A percentile compares a stretch with the other conserved stretches of the same genome.
These are phyloP conservation scores for Penicillium sp. DNA, from an alignment of 2,329 filamentous ascomycete genomes.

Conservation along the genomic window DNA sequence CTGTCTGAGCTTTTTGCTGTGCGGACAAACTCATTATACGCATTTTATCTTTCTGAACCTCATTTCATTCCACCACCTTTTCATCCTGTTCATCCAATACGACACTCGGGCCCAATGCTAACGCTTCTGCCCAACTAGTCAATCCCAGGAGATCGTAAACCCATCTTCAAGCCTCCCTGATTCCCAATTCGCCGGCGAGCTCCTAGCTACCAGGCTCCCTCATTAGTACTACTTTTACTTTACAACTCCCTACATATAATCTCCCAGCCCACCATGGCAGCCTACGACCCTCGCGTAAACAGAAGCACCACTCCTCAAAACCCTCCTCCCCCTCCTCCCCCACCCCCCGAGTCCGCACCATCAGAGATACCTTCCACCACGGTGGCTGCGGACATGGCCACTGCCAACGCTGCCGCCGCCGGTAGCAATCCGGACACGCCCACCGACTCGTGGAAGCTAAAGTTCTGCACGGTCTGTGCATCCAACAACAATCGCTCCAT, in stretches of 20 bases:
- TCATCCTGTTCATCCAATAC: background rate
- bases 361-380: slow-evolving; percentile 20
- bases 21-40: slow-evolving; percentile 66
- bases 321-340: slow-evolving; percentile 55
- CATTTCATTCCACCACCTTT: slow-evolving; percentile 3
- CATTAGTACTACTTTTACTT: slow-evolving; percentile 16
- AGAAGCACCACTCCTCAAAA: slow-evolving; percentile 45
- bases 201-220: background rate
- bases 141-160: slow-evolving; percentile 37
- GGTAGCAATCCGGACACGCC: slow-evolving; percentile 12
- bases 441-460: slow-evolving; percentile 77
- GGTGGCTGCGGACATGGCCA: slow-evolving; percentile 11
- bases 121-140: slow-evolving; percentile 24
- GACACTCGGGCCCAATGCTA: slow-evolving; percentile 20
- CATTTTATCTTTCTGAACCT: slow-evolving; percentile 33
- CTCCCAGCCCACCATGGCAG: slow-evolving; percentile 39
- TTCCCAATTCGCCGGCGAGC: slow-evolving; percentile 28
- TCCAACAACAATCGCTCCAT: slow-evolving; percentile 99
- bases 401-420: slow-evolving; percentile 13
- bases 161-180: slow-evolving; percentile 39
- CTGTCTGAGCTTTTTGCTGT: slow-evolving; percentile 66
- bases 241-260: slow-evolving; percentile 15
- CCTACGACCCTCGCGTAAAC: slow-evolving; percentile 54
- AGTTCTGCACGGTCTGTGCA: slow-evolving; percentile 98
- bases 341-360: slow-evolving; percentile 30